Percentiles rank a stretch among this genome's conserved stretches.
Conservation (phyloP, 1,284 basidiomycete species). For the Ganoderma meredithae region DNA sequence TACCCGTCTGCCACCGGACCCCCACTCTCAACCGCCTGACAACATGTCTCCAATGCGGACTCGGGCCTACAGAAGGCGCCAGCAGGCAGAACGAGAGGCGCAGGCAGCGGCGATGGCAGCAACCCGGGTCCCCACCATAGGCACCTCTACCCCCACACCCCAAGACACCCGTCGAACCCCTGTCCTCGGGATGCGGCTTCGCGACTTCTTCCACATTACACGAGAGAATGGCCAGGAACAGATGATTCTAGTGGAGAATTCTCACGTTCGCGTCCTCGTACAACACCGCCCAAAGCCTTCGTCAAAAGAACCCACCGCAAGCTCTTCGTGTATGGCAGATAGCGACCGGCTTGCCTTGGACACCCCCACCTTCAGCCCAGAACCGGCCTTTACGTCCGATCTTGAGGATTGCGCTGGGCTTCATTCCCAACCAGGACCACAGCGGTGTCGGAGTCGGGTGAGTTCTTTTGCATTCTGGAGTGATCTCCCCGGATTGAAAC, state of each 20-base stretch:
- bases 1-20: neutral
- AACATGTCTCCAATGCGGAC: constrained; percentile 3
- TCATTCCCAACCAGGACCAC: neutral
- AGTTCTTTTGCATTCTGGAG: neutral
- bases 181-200: neutral
- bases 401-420: neutral
- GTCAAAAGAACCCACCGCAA: neutral
- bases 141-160: neutral
- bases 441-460: neutral
- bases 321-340: neutral
- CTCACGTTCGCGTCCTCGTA: neutral
- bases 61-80: constrained; percentile 2
- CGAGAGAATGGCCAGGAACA: neutral
- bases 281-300: neutral
- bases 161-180: neutral
- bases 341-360: neutral
- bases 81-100: neutral
- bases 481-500: neutral
- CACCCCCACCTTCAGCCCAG: neutral
- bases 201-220: neutral
- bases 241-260: neutral
- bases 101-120: neutral
- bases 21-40: neutral
- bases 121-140: neutral
- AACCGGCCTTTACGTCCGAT: neutral